Base-by-base conservation (phyloP, 169 alveolate genomes). In the Babesia sp. region DNA sequence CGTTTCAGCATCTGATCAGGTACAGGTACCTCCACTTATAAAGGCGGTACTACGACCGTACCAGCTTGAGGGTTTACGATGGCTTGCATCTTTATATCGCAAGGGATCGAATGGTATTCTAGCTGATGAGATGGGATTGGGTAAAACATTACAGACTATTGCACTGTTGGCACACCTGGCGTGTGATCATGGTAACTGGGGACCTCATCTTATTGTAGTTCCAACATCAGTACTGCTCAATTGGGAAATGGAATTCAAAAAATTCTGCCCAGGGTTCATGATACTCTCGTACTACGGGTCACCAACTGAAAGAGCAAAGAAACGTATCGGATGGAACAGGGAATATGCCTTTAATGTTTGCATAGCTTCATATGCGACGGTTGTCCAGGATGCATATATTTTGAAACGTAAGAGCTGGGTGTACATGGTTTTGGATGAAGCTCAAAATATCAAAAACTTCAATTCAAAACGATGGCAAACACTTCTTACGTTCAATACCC, bases 111-210 rank as follows among this genome's bases (percentile, higher is more conserved):
- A 97, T 90, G 99, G 99, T 57, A 97, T 98, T 22, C 90, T 98
- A 60, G 99, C 99, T 14, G 99, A 98, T 92, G 99, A 98, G 90
- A 96, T 98, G 99, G 99, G 99, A 24, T 90, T 98, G 64, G 99
- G 99, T 22, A 98, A 98, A 81, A 98, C 99, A 14, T 95, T 98
- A 41, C 98, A 97, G 86, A 96, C 99, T 14, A 98, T 98, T 9
- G 95, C 99, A 0, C 89, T 98, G 41, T 82, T 98, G 59, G 99
- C 99, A n/a, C 95, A 96, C 72, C 84, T 98, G 71, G 99, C 99
- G 1, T 93, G 97, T 57, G 92, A 95, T 84, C 89, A 92, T 79
- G 97, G 95, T 31, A 92, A 93, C 46, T 96, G 99, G 99, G 99
- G 99, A 0, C 99, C 99, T 7, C 99, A 98, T 84, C 85, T 98